Conservation (phyloP, 345 rosid genomes). For the Kernera saxatilis region DNA sequence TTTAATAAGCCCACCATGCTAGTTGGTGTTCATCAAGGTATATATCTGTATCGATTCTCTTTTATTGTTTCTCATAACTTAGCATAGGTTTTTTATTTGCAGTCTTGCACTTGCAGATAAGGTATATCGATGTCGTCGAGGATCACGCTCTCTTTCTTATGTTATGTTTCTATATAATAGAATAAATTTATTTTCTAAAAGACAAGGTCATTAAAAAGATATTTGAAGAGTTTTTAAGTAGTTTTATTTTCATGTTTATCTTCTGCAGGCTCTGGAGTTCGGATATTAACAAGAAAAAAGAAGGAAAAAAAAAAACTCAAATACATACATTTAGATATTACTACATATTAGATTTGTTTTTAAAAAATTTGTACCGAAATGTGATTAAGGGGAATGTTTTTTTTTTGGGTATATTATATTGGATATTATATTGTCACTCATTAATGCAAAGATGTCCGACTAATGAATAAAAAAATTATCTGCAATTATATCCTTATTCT, state of each 20-base stretch:
- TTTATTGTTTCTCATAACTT: too few relatives aligned
- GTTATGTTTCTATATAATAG: background rate
- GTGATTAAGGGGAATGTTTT: background rate
- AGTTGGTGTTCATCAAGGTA: background rate
- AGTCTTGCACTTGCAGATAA: background rate
- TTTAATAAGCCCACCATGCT: background rate
- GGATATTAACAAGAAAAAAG: background rate
- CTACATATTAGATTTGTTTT: too few relatives aligned
- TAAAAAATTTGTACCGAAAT: background rate
- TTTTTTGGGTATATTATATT: background rate
- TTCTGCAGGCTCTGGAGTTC: background rate
- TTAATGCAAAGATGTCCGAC: background rate
- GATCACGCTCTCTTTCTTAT: slow-evolving; percentile 7
- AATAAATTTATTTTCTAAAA: background rate
- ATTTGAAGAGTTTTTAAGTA: background rate
- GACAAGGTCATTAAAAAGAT: background rate
- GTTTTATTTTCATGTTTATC: slow-evolving; percentile 3
- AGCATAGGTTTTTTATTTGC: background rate
- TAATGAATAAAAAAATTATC: too few relatives aligned
- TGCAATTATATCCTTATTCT: too few relatives aligned
- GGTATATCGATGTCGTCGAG: background rate
- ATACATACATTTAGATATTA: too few relatives aligned
- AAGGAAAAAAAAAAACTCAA: background rate
- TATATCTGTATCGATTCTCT: background rate
- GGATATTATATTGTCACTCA: background rate